phyloP scores from a whole-genome alignment of 2,329 filamentous ascomycete genomes.

The Apiospora rasikravindrae region DNA sequence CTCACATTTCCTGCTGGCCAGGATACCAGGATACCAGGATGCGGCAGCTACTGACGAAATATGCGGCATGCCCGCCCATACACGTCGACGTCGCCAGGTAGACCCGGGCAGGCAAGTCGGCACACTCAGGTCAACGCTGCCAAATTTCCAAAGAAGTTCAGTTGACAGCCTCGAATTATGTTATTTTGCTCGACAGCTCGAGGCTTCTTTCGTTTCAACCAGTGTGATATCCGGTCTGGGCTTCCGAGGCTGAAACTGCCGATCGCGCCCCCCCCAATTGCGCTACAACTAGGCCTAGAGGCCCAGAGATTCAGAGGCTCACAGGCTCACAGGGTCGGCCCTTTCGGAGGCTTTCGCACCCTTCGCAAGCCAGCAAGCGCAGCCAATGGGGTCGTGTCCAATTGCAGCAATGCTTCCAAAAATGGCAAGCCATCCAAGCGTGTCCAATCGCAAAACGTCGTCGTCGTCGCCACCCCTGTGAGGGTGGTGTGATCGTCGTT shows the following conservation, averaged over 20 bases:
- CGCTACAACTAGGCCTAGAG: too few species aligned
- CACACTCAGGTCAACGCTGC: background rate
- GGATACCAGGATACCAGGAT: background rate
- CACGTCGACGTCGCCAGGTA: background rate
- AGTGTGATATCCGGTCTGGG: background rate
- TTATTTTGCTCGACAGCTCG: background rate
- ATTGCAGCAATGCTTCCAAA: background rate
- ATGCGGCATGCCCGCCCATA: background rate
- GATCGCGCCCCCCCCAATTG: background rate
- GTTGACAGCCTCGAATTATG: background rate
- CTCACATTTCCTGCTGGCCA: background rate
- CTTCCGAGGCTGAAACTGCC: conserved; percentile 11
- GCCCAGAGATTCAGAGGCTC: too few species aligned
- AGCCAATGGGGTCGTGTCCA: background rate
- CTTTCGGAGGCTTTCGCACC: background rate
- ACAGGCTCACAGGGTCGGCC: background rate
- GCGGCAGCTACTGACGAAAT: background rate
- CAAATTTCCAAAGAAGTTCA: too few species aligned
- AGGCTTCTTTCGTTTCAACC: conserved; percentile 6
- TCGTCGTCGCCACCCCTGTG: background rate
- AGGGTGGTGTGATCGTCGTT: background rate
- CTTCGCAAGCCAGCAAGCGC: background rate
- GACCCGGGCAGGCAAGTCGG: background rate
- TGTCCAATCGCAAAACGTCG: conserved; percentile 2
- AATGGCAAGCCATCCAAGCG: background rate